These are phyloP conservation scores for Fusarium stilboides DNA, from an alignment of 2,329 filamentous ascomycete genomes.

Conservation along the genomic window DNA sequence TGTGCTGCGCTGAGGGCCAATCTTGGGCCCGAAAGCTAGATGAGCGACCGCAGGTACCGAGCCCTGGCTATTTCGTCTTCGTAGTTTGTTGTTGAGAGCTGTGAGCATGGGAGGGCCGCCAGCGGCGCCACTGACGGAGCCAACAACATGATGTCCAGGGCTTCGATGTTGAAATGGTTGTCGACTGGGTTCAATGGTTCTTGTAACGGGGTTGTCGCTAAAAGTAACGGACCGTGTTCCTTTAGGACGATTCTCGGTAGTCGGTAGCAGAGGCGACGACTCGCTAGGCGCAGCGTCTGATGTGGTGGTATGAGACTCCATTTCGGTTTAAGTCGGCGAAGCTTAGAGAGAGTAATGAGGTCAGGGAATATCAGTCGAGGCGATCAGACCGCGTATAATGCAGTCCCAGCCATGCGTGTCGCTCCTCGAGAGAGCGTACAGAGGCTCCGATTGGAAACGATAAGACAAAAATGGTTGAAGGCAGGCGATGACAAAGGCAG, in stretches of 20 bases:
- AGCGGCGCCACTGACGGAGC: conserved; percentile 53
- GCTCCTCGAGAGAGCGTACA: conserved; percentile 5
- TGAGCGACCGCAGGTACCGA: conserved; percentile 57
- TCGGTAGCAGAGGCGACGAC: conserved; percentile 56
- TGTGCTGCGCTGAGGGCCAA: conserved; percentile 94
- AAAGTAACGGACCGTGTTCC: conserved; percentile 80
- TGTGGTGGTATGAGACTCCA: conserved; percentile 49
- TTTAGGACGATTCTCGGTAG: conserved; percentile 58
- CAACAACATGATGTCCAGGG: conserved; percentile 51
- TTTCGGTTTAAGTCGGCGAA: conserved; percentile 33
- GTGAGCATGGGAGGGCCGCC: conserved; percentile 75
- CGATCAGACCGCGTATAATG: conserved; percentile 18
- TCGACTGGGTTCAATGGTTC: conserved; percentile 69
- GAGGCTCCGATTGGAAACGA: not conserved
- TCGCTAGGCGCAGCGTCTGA: conserved; percentile 48
- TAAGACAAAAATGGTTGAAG: conserved; percentile 2
- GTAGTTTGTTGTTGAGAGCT: conserved; percentile 88
- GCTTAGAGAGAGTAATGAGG: conserved; percentile 18
- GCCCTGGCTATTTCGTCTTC: conserved; percentile 87
- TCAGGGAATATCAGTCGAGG: conserved; percentile 15
- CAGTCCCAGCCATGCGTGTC: conserved; percentile 17
- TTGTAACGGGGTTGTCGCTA: conserved; percentile 77
- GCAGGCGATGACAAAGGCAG: conserved; percentile 32
- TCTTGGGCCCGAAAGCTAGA: conserved; percentile 71
- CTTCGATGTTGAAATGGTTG: conserved; percentile 46